Evolutionary conservation across 306 rosid genomes (phyloP).

Genomic region (Vigna radiata): DNA sequence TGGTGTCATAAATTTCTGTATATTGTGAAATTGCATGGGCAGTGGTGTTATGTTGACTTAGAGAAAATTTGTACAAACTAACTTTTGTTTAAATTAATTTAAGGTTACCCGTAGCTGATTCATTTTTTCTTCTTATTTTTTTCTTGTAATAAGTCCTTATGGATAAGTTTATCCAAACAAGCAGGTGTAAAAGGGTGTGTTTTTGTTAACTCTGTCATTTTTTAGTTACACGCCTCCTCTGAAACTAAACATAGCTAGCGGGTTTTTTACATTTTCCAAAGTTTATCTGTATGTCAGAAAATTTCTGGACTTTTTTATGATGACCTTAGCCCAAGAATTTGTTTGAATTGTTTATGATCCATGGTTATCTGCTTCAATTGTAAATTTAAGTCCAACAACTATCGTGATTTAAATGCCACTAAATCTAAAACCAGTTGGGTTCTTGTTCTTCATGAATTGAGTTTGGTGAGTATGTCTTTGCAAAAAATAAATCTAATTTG

Average conservation of each 20-base stretch:
- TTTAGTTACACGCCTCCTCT: not conserved
- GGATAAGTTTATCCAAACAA: not conserved
- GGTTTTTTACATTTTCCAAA: not conserved
- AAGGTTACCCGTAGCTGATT: not conserved
- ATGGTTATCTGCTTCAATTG: conserved; percentile 1
- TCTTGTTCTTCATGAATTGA: conserved; percentile 8
- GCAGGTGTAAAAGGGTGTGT: not conserved
- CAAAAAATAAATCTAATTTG: conserved; percentile 41
- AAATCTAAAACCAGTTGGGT: not conserved
- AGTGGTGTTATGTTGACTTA: not conserved
- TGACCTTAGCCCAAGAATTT: conserved; percentile 19
- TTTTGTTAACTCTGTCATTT: not conserved
- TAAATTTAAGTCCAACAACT: not conserved
- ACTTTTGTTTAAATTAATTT: not conserved
- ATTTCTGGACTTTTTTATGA: not conserved
- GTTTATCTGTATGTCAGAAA: conserved; percentile 21
- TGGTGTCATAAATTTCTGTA: conserved; percentile 2
- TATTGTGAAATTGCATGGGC: not conserved
- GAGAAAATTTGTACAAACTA: not conserved
- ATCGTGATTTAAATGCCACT: conserved; percentile 17
- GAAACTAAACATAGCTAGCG: not conserved
- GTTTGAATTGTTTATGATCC: not conserved
- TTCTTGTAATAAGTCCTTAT: not conserved
- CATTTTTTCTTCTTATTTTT: not conserved
- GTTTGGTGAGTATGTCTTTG: conserved; percentile 14